Base-by-base conservation (phyloP, 176 grass and related monocot species). In the Cenchrus americanus region DNA sequence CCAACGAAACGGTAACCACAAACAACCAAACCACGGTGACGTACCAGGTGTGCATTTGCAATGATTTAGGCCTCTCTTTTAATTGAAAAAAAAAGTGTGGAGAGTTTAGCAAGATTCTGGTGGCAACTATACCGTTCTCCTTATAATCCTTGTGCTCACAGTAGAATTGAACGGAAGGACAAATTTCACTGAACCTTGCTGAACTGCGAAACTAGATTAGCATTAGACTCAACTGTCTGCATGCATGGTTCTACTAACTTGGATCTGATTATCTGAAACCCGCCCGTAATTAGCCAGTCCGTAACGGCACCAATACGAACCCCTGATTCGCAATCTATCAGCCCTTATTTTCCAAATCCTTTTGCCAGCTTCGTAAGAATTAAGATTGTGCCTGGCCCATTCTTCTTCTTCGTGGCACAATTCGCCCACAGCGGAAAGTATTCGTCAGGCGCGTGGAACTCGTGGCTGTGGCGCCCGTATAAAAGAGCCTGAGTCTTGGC, bases 271-370 rank as follows among this genome's bases (percentile, higher is more conserved):
- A 41, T 42, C 42, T 8, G 63, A 32, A 82, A 82, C 79, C 17
- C 0, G 6, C 3, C 13, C 43, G 26, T 10, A 27, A 68, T 76
- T 26, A 37, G 62, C 62, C 5, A 19, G 71, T 49, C 57, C 9
- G 65, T n/a, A 69, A 77, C 80, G 81, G 68, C 49, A 88, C 63
- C 48, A 41, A n/a, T 57, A 7, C 49, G 66, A 47, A 60, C 65
- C 68, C 81, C 49, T 44, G 59, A 51, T 10, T 61, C 40, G 14
- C 26, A 58, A 64, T 48, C 49, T 26, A 67, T 27, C 41, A 21
- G 8, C 51, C 49, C 43, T 73, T 75, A 50, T 26, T 72, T 43
- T 52, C 18, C 40, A 70, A 60, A 57, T 73, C 58, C 13, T 65
- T 41, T 58, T 2, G 12, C 49, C 15, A 10, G 40, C 24, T 23